These are phyloP conservation scores for Cadophora malorum DNA, from an alignment of 2,329 filamentous ascomycete genomes.

Conservation along the genomic window DNA sequence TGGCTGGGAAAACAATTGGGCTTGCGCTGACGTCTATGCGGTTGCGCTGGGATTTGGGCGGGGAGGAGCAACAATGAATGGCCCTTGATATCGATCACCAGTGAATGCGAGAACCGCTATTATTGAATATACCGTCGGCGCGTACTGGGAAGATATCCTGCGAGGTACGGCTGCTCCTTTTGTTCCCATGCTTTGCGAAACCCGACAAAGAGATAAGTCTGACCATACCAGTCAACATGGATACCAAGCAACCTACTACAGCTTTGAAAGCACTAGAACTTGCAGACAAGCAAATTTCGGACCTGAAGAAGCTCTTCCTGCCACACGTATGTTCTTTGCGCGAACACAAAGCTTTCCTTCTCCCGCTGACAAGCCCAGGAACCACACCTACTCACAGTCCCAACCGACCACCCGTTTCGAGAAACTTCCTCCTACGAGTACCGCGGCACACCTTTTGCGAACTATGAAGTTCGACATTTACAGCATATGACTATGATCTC, in stretches of 20 bases:
- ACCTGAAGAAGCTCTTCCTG: constrained; percentile 36
- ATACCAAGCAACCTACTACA: constrained; percentile 22
- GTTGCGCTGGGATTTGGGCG: constrained; percentile 22
- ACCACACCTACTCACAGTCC: constrained; percentile 42
- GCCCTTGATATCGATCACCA: constrained; percentile 21
- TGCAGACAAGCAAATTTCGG: constrained; percentile 38
- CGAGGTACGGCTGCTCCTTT: neutral
- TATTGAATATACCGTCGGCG: neutral
- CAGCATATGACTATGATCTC: constrained; percentile 45
- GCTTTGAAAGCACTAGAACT: constrained; percentile 27
- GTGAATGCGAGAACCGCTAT: constrained; percentile 10
- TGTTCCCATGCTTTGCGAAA: neutral
- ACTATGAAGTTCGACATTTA: constrained; percentile 41
- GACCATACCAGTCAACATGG: constrained; percentile 19
- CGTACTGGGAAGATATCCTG: neutral
- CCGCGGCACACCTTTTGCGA: constrained; percentile 40
- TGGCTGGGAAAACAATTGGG: constrained; percentile 9
- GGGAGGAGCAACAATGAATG: constrained; percentile 25
- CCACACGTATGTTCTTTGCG: constrained; percentile 36
- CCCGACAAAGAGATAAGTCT: constrained; percentile 10
- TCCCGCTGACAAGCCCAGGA: constrained; percentile 36
- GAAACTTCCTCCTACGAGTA: constrained; percentile 41
- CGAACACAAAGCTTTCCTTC: constrained; percentile 19
- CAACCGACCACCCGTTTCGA: constrained; percentile 35
- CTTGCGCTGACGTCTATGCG: constrained; percentile 20